Evolutionary conservation across 2,329 filamentous ascomycete species (phyloP).

Genomic region (Penicillium sp.): DNA sequence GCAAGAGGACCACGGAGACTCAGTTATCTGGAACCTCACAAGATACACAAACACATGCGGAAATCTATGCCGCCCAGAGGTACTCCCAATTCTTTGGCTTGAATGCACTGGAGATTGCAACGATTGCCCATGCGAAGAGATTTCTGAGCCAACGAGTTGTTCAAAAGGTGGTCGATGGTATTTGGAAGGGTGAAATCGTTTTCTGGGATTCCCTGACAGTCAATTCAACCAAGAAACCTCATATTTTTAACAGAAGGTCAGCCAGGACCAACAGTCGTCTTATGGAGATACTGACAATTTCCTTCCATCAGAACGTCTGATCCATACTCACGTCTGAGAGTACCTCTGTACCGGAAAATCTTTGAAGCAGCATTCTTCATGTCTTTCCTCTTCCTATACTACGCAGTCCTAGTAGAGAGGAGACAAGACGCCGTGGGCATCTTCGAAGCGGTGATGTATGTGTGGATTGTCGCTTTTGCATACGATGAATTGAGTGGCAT

Average conservation of each 20-base stretch:
- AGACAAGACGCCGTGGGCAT: slow-evolving; percentile 65
- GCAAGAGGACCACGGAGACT: slow-evolving; percentile 33
- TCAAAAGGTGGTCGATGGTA: slow-evolving; percentile 78
- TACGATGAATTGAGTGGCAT: slow-evolving; percentile 87
- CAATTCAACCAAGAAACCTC: slow-evolving; percentile 70
- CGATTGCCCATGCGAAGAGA: slow-evolving; percentile 76
- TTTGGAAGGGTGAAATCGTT: slow-evolving; percentile 83
- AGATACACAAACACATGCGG: slow-evolving; percentile 39
- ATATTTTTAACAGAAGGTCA: slow-evolving; percentile 66
- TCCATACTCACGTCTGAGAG: slow-evolving; percentile 71
- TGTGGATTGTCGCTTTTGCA: slow-evolving; percentile 84
- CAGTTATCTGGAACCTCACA: slow-evolving; percentile 52
- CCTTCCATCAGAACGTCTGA: slow-evolving; percentile 56
- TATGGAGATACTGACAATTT: slow-evolving; percentile 24
- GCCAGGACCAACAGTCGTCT: slow-evolving; percentile 4
- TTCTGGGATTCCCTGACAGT: slow-evolving; percentile 82
- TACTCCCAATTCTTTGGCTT: slow-evolving; percentile 73
- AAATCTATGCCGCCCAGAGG: slow-evolving; percentile 58
- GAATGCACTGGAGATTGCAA: slow-evolving; percentile 84
- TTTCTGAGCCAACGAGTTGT: slow-evolving; percentile 79
- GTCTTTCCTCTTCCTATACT: slow-evolving; percentile 76
- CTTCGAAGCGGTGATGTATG: slow-evolving; percentile 71
- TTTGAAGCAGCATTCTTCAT: slow-evolving; percentile 82
- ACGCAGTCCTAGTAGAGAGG: slow-evolving; percentile 76
- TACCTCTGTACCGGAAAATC: slow-evolving; percentile 79